Percentiles rank a stretch among this genome's conserved stretches.
phyloP scores from a whole-genome alignment of 257 asterid genomes.

The Plantago major region DNA sequence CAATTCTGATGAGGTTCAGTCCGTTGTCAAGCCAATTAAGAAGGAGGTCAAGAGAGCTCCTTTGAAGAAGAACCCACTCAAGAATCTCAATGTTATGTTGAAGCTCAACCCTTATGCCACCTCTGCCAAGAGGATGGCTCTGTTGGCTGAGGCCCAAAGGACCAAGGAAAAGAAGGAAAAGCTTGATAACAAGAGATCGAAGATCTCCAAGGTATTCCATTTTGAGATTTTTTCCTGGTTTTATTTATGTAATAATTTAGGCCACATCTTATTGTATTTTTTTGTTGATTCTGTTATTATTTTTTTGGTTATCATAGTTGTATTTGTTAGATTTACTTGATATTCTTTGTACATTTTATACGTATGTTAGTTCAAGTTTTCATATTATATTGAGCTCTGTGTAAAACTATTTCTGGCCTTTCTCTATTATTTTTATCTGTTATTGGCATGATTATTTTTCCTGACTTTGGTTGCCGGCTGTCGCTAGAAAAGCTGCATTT shows the following conservation, averaged over 20 bases:
- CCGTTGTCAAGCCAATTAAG: conserved; percentile 67
- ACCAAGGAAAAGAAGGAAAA: conserved; percentile 60
- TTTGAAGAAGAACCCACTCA: conserved; percentile 63
- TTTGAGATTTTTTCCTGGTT: not conserved
- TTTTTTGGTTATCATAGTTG: not conserved
- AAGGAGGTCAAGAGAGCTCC: conserved; percentile 58
- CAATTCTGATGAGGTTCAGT: conserved; percentile 75
- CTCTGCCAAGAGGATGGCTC: conserved; percentile 71
- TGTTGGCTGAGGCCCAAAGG: conserved; percentile 63
- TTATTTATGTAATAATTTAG: not conserved
- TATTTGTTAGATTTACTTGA: too few relatives aligned
- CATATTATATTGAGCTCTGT: too few relatives aligned
- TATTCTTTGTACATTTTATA: too few relatives aligned
- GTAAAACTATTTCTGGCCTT: too few relatives aligned
- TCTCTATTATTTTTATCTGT: too few relatives aligned
- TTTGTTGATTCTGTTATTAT: not conserved
- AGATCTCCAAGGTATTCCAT: conserved; percentile 45
- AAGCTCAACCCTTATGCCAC: conserved; percentile 68
- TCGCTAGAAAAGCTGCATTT: too few relatives aligned
- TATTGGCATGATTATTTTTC: too few relatives aligned
- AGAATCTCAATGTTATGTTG: conserved; percentile 51
- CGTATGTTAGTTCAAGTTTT: too few relatives aligned
- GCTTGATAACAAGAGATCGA: conserved; percentile 54
- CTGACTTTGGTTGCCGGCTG: too few relatives aligned
- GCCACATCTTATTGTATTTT: too few relatives aligned